Base-by-base conservation (phyloP, 1,284 basidiomycete species). In the Ceraceosorus guamensis region DNA sequence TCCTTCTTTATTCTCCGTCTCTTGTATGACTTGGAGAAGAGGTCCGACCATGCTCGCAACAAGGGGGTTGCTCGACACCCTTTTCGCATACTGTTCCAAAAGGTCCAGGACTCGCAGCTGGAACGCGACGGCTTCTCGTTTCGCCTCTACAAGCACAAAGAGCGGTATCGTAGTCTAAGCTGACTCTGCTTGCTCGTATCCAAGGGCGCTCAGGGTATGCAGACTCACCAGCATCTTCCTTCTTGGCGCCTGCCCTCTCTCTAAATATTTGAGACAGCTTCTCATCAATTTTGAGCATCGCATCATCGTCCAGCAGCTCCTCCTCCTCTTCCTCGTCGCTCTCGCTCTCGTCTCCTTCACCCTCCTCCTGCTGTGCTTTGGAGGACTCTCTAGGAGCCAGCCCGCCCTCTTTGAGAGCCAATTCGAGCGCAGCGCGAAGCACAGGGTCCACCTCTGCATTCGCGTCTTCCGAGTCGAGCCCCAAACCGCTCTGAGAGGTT, bases 241-340 rank as follows among this genome's bases (percentile, higher is more conserved):
- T 85, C 70, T 82, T 84, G 58, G 83, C 83, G n/a, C 59, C 53
- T 10, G 81, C 77, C 56, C 84, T 84, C 48, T 79, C 73, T 62
- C 83, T 83, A 83, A 98, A 96, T 41, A 92, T 87, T 57, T 87
- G 84, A 5, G 89, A 89, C 5, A 98, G 83, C 72, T 95, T 89
- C 60, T 89, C 88, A 73, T 98, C 93, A 46, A 97, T 83, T 49
- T 87, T 87, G 81, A 96, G 85, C 93, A 97, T 98, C 79, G 96
- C 89, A 47, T 97, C 92, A 72, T 97, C 93, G 37, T 67, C 68
- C 31, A 73, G 52, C 4, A 41, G 34, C 13, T 64, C 65, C 5
- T 60, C 62, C 10, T 60, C 61, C 13, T 63, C 63, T 2, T 61
- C 59, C 1, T 79, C 79, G 44, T 77, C 76, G 6, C 79, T 79